Evolutionary conservation across 2,329 filamentous ascomycete species (phyloP), one percentile per base, ranked within the genome.

Genomic region (Cladorrhinum sp.): DNA sequence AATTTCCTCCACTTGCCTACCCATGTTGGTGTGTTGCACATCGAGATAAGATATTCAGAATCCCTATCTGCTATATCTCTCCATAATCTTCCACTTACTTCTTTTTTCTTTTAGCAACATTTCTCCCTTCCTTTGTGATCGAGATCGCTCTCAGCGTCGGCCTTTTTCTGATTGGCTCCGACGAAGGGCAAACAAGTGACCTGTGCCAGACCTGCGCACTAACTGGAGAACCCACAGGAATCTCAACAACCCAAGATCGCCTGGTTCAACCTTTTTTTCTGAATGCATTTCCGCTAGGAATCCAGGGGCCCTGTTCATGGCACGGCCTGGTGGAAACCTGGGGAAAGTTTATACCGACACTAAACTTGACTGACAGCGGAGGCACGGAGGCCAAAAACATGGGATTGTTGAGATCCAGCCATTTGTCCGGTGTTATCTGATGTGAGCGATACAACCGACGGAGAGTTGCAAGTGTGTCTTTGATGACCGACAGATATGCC

Each of bases 231-330:
- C 55, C 61, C 53, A 55, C 50, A 24, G 53, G 48, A 55, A 42
- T 50, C 67, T 67, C 67, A 68, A 68, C 67, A 68, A 67, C 58
- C 62, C 54, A 59, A 61, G 48, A 20, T 52, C 51, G 61, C 42
- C 58, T 18, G 16, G 60, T 67, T 67, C 67, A 68, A 68, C 66
- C 66, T 58, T 61, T 65, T 68, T 64, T 49, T 33, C 23, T 46
- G 33, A 28, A 42, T 33, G 54, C 39, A 23, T 28, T 18, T 42
- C 36, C 56, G 60, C 53, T 42, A 26, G 23, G 46, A 26, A 49
- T 28, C 33, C 42, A 42, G 23, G 49, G 30, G 18, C 30, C 55
- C 62, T 60, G 55, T 51, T 46, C 61, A 56, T 49, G 51, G 36
- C 62, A 60, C 61, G 62, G 62, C 51, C 57, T 59, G 63, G 66